Conservation (phyloP, 345 rosid genomes). For the Rhodomyrtus tomentosa region DNA sequence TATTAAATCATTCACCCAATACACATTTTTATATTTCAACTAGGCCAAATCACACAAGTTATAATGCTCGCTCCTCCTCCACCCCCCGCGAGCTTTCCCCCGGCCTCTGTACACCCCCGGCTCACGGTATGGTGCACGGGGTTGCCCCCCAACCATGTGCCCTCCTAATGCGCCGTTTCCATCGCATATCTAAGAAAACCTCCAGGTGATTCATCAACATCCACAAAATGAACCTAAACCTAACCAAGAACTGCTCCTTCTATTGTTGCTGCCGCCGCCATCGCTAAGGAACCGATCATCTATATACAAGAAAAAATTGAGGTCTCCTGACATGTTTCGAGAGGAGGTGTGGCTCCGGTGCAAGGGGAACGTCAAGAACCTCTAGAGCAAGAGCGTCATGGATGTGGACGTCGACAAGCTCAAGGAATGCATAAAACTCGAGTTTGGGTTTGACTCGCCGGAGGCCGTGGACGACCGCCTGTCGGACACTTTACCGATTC, state of each 20-base stretch:
- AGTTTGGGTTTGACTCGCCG: constrained; percentile 76
- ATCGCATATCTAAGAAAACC: neutral
- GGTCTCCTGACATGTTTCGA: constrained; percentile 82
- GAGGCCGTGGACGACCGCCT: constrained; percentile 48
- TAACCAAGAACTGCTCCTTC: neutral
- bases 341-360: constrained; percentile 85
- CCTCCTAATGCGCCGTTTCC: neutral
- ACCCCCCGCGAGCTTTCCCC: neutral
- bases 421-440: constrained; percentile 77
- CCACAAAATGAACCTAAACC: neutral
- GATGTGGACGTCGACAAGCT: constrained; percentile 94
- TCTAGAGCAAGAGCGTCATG: constrained; percentile 66
- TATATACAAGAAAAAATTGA: constrained; percentile 63
- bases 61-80: neutral
- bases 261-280: neutral
- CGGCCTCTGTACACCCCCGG: neutral
- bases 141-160: neutral
- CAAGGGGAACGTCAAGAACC: constrained; percentile 32
- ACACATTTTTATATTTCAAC: neutral
- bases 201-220: neutral
- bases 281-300: constrained; percentile 4
- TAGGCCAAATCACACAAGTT: neutral
- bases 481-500: constrained; percentile 76
- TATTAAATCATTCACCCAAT: neutral
- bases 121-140: neutral